Conservation (phyloP, 306 rosid species). For the Alnus rubra region DNA sequence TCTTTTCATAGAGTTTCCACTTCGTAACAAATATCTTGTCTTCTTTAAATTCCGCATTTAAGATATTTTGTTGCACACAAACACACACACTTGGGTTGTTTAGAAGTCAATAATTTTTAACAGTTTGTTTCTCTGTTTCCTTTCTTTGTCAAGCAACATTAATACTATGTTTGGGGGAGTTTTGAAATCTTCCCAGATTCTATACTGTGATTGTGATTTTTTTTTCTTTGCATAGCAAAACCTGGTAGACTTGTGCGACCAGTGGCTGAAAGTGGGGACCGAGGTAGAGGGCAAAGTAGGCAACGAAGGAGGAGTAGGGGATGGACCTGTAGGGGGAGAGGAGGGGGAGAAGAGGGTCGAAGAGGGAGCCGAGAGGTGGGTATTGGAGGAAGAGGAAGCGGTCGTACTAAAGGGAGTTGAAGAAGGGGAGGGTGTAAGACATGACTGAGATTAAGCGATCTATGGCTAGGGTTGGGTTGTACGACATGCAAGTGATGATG, state of each 20-base stretch:
- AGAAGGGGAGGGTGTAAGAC: conserved; percentile 80
- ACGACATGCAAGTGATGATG: conserved; percentile 49
- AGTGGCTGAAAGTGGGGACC: conserved; percentile 67
- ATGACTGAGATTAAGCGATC: conserved; percentile 80
- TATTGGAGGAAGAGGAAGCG: conserved; percentile 59
- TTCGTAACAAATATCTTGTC: too few relatives aligned
- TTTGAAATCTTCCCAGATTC: neutral
- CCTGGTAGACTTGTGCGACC: conserved; percentile 79
- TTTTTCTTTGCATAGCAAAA: conserved; percentile 47
- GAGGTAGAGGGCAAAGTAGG: conserved; percentile 87
- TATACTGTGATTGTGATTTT: neutral
- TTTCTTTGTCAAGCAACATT: neutral
- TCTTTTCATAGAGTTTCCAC: too few relatives aligned
- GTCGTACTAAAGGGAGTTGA: conserved; percentile 88
- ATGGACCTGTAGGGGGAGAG: conserved; percentile 65
- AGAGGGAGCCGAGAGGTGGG: conserved; percentile 57
- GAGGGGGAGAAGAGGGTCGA: conserved; percentile 78
- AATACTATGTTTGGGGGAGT: neutral
- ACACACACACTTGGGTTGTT: too few relatives aligned
- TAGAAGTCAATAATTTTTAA: too few relatives aligned
- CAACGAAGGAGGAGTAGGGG: conserved; percentile 84
- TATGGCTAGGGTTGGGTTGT: conserved; percentile 48
- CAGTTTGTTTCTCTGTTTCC: conserved; percentile 14
- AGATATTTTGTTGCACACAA: too few relatives aligned
- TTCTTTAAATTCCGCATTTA: too few relatives aligned